A percentile compares a stretch with the other conserved stretches of the same genome.
phyloP scores from a whole-genome alignment of 2,329 filamentous ascomycete species.

The Gliomastix tumulicola region DNA sequence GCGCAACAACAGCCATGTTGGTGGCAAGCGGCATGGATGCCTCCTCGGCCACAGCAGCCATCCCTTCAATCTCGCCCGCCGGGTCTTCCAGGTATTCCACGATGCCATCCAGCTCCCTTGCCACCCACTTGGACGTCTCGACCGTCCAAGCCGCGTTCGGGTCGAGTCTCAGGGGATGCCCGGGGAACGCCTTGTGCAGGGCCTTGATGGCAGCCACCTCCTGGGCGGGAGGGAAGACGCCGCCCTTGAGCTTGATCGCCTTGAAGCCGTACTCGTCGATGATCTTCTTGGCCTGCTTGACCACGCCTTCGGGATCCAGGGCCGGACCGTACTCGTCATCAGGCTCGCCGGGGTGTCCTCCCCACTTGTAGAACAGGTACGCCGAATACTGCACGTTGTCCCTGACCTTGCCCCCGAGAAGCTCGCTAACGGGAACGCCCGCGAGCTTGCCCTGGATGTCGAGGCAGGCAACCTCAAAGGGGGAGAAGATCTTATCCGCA shows the following conservation, averaged over 20 bases:
- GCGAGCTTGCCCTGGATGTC: conserved; percentile 32
- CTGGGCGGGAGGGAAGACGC: conserved; percentile 28
- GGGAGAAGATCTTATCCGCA: conserved; percentile 31
- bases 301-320: conserved; percentile 22
- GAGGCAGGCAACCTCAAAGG: conserved; percentile 33
- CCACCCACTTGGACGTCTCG: conserved; percentile 28
- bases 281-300: conserved; percentile 25
- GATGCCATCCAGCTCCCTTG: conserved; percentile 25
- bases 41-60: conserved; percentile 31
- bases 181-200: conserved; percentile 26
- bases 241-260: conserved; percentile 34
- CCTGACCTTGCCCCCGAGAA: conserved; percentile 29
- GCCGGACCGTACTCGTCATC: conserved; percentile 32
- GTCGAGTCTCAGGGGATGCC: conserved; percentile 24
- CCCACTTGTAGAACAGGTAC: conserved; percentile 36
- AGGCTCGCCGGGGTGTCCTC: conserved; percentile 25
- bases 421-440: conserved; percentile 27
- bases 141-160: conserved; percentile 31
- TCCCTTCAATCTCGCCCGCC: conserved; percentile 29
- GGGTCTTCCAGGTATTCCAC: conserved; percentile 32
- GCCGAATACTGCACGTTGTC: conserved; percentile 32
- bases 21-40: conserved; percentile 32
- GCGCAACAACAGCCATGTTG: conserved; percentile 34
- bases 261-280: conserved; percentile 34
- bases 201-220: conserved; percentile 31